These are phyloP conservation scores for Rhizopogon rudus DNA, from an alignment of 768 basidiomycete genomes.

Conservation along the genomic window DNA sequence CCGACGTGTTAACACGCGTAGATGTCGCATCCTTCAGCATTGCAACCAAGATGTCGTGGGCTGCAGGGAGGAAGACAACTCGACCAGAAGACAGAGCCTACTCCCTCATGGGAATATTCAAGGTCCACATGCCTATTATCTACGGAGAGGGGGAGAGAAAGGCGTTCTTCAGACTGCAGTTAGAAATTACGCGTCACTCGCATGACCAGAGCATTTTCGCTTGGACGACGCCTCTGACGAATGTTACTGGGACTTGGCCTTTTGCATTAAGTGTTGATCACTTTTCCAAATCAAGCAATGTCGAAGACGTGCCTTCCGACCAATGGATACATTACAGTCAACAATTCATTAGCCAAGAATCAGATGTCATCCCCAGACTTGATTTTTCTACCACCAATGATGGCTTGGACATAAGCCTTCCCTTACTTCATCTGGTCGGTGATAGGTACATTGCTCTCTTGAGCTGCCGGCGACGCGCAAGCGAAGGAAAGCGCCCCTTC, in stretches of 20 bases:
- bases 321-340: not conserved
- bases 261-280: not conserved
- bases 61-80: conserved; percentile 17
- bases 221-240: not conserved
- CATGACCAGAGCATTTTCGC: conserved; percentile 9
- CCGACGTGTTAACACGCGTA: conserved; percentile 1
- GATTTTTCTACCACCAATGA: not conserved
- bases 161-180: conserved; percentile 16
- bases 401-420: not conserved
- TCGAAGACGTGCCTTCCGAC: not conserved
- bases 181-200: conserved; percentile 5
- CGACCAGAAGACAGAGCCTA: conserved; percentile 19
- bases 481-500: not conserved
- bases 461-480: not conserved
- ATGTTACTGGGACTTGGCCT: not conserved
- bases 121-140: conserved; percentile 13
- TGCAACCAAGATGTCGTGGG: conserved; percentile 11
- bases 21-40: not conserved
- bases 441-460: not conserved
- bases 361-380: not conserved
- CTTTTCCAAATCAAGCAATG: not conserved
- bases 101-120: conserved; percentile 19
- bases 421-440: not conserved
- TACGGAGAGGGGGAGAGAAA: conserved; percentile 20
- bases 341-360: not conserved